Percentiles rank a stretch among this genome's conserved stretches.
These are phyloP conservation scores for Lactarius sanguifluus DNA, from an alignment of 768 basidiomycete species.

Conservation along the genomic window DNA sequence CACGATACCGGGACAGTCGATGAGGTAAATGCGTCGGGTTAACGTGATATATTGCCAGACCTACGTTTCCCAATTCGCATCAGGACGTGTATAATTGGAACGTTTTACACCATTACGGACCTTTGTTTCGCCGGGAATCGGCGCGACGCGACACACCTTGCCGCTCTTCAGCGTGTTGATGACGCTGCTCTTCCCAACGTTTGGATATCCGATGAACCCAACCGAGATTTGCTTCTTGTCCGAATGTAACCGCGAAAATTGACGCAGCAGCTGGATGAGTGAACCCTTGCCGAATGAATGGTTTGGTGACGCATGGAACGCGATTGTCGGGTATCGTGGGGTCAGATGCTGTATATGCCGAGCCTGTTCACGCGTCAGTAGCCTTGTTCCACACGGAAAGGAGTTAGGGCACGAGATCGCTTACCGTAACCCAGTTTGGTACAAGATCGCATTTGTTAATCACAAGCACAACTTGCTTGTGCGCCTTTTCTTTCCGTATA, in stretches of 20 bases:
- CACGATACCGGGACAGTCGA: conserved; percentile 98
- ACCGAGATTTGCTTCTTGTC: conserved; percentile 99
- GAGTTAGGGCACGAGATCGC: conserved; percentile 36
- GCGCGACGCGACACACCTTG: conserved; percentile 96
- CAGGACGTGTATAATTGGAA: background rate
- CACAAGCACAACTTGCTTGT: conserved; percentile 95
- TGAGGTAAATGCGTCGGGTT: conserved; percentile 94
- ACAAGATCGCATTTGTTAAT: conserved; percentile 99
- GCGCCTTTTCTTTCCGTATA: conserved; percentile 92
- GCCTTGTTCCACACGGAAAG: background rate
- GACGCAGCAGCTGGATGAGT: conserved; percentile 92
- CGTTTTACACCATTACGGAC: conserved; percentile 28
- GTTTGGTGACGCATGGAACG: conserved; percentile 98
- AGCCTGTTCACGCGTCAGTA: conserved; percentile 50
- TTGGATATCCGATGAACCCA: conserved; percentile 97
- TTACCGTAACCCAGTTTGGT: conserved; percentile 97
- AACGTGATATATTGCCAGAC: conserved; percentile 99
- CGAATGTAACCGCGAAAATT: conserved; percentile 94
- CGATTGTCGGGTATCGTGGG: conserved; percentile 92
- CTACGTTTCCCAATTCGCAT: conserved; percentile 25
- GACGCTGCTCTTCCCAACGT: conserved; percentile 95
- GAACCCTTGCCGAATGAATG: conserved; percentile 99
- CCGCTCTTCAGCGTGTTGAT: conserved; percentile 99
- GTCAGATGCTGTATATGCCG: conserved; percentile 96
- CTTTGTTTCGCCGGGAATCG: conserved; percentile 98